These are phyloP conservation scores for Pisolithus thermaeus DNA, from an alignment of 1,284 basidiomycete species.

Conservation along the genomic window DNA sequence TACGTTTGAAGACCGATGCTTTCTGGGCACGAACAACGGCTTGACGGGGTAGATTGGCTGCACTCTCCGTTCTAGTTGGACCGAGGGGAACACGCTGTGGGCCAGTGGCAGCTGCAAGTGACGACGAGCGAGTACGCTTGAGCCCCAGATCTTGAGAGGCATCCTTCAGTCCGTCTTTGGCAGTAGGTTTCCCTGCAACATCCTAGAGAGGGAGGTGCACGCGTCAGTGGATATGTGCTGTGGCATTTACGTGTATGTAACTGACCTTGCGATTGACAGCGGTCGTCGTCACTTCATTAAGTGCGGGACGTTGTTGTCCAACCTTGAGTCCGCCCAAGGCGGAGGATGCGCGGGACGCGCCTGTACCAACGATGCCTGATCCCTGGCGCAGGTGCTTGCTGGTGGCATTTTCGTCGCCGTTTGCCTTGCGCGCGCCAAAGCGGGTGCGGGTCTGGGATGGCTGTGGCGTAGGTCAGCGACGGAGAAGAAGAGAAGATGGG, in stretches of 20 bases:
- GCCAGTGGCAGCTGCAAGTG: slow-evolving; percentile 51
- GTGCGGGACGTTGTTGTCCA: slow-evolving; percentile 49
- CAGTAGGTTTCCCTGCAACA: slow-evolving; percentile 17
- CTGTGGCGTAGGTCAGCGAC: slow-evolving; percentile 12
- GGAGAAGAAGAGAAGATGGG: not conserved
- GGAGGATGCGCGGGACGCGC: slow-evolving; percentile 45
- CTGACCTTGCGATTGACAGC: slow-evolving; percentile 71
- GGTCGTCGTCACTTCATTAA: slow-evolving; percentile 65
- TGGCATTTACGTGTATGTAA: slow-evolving; percentile 10
- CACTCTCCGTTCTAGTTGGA: slow-evolving; percentile 43
- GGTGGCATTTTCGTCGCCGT: slow-evolving; percentile 66
- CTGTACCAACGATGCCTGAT: slow-evolving; percentile 40
- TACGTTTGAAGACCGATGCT: slow-evolving; percentile 34
- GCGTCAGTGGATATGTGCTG: slow-evolving; percentile 4
- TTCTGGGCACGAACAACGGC: slow-evolving; percentile 31
- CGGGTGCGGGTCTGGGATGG: slow-evolving; percentile 33
- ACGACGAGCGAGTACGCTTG: slow-evolving; percentile 59
- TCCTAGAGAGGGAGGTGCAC: slow-evolving; percentile 23
- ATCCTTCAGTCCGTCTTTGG: slow-evolving; percentile 42
- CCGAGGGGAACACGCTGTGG: slow-evolving; percentile 63
- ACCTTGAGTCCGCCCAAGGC: slow-evolving; percentile 44
- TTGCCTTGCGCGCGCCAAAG: slow-evolving; percentile 48
- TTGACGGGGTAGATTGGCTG: slow-evolving; percentile 34
- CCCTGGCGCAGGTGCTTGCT: slow-evolving; percentile 57
- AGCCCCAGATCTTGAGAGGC: slow-evolving; percentile 44